Evolutionary conservation across 257 asterid genomes (phyloP).

Genomic region (Lithospermum erythrorhizon): DNA sequence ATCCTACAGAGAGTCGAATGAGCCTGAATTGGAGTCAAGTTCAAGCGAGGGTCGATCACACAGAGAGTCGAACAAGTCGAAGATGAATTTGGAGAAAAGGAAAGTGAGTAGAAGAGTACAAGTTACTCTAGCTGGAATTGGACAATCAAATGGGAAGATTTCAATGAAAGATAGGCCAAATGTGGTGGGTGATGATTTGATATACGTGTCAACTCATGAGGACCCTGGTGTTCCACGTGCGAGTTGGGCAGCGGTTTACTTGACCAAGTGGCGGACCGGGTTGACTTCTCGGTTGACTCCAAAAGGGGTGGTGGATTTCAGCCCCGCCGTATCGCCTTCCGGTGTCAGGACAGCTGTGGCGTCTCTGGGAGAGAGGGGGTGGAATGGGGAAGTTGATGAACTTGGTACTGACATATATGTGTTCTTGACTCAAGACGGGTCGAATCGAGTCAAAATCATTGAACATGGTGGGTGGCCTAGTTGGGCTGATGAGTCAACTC

Average conservation of each 20-base stretch:
- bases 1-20: too few relatives aligned
- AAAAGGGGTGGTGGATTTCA: slow-evolving; percentile 52
- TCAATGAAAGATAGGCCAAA: slow-evolving; percentile 80
- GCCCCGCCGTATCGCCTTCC: slow-evolving; percentile 93
- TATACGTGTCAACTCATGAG: slow-evolving; percentile 80
- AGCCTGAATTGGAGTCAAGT: too few relatives aligned
- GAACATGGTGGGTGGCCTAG: slow-evolving; percentile 96
- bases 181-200: slow-evolving; percentile 44
- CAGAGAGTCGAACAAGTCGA: too few relatives aligned
- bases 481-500: slow-evolving; percentile 70
- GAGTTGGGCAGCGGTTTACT: slow-evolving; percentile 88
- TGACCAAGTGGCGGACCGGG: slow-evolving; percentile 53
- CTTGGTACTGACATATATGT: slow-evolving; percentile 57
- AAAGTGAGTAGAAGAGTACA: slow-evolving; percentile 26
- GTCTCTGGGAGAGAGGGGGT: slow-evolving; percentile 57
- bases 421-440: slow-evolving; percentile 62
- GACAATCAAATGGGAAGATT: slow-evolving; percentile 18
- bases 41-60: neutral
- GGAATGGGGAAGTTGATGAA: slow-evolving; percentile 75
- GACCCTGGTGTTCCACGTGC: slow-evolving; percentile 57
- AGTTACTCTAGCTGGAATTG: slow-evolving; percentile 38
- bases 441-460: slow-evolving; percentile 54
- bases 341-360: slow-evolving; percentile 85
- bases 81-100: too few relatives aligned
- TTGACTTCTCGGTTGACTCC: slow-evolving; percentile 66